These are phyloP conservation scores for Cryptococcus sp. DNA, from an alignment of 1,284 basidiomycete species.

Conservation along the genomic window DNA sequence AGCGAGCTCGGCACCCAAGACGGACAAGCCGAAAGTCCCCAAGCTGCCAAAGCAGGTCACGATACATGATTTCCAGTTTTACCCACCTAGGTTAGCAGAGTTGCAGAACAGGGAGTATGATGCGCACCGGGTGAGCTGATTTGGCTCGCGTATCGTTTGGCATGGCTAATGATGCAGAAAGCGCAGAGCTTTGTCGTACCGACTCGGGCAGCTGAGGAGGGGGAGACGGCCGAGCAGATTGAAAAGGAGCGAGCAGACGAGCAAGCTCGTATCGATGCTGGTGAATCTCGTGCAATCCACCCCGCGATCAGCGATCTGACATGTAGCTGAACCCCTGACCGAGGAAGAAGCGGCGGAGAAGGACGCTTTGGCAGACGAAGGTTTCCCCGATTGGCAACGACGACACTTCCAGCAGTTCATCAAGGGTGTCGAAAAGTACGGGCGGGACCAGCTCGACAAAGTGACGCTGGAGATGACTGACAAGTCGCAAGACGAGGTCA, in stretches of 20 bases:
- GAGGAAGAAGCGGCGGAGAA: slow-evolving; percentile 78
- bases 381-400: slow-evolving; percentile 85
- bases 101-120: slow-evolving; percentile 85
- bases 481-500: slow-evolving; percentile 76
- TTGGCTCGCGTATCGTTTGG: not conserved
- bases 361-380: slow-evolving; percentile 68
- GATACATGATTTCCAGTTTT: slow-evolving; percentile 97
- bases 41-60: slow-evolving; percentile 81
- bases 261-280: slow-evolving; percentile 80
- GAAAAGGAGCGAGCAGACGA: slow-evolving; percentile 74
- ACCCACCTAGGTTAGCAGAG: slow-evolving; percentile 71
- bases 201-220: slow-evolving; percentile 60
- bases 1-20: slow-evolving; percentile 55
- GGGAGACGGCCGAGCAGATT: slow-evolving; percentile 72
- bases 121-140: slow-evolving; percentile 61
- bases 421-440: slow-evolving; percentile 75
- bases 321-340: slow-evolving; percentile 71
- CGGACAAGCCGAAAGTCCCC: slow-evolving; percentile 79
- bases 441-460: slow-evolving; percentile 69
- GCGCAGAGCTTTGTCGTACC: slow-evolving; percentile 67
- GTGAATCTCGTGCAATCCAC: slow-evolving; percentile 44
- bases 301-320: not conserved
- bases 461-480: slow-evolving; percentile 82
- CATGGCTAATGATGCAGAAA: slow-evolving; percentile 28
- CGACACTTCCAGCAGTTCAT: slow-evolving; percentile 92